Evolutionary conservation across 805 yeast species (phyloP), one percentile per base, ranked within the genome.

Genomic region (Candida pseudoglaebosa): DNA sequence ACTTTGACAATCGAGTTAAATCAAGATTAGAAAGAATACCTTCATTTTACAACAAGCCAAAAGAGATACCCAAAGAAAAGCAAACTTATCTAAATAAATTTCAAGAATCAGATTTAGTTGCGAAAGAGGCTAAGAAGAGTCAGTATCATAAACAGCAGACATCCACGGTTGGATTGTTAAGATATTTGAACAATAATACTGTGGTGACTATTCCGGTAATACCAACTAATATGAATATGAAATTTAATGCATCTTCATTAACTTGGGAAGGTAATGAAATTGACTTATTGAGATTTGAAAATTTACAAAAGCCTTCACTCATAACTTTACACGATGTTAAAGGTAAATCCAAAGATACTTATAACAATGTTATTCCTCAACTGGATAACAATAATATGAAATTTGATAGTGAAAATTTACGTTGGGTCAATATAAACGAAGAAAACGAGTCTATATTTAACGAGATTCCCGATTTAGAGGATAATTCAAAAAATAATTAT

Each of bases 211-310:
- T 4, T 37, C 50, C 19, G 32, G 50, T 37, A 32, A 46, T 30
- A 45, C 51, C 52, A 1, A 49, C 48, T 1, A 54, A 51, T 32
- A 43, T 47, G n/a, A 53, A 47, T 17, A 78, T 82, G 80, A 65
- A 62, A 34, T 82, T 67, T 49, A 79, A 82, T 46, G 71, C 80
- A 1, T 56, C 57, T 12, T 62, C 68, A 34, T 65, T 65, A 46
- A 61, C 63, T 32, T 82, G 87, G 88, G 81, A 76, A 48, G 86
- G 86, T 3, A 80, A 81, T 48, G 83, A 81, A 28, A 70, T 67
- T 21, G 84, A 78, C 16, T 55, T 78, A 34, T 48, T 66, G 24
- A 63, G 70, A 29, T 81, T 81, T 52, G 82, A 80, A 28, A 54
- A 38, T 33, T 19, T 53, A 10, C 56, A 56, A 18, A 65, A 61